phyloP scores from a whole-genome alignment of 805 yeast species.

The Yarrowia deformans region DNA sequence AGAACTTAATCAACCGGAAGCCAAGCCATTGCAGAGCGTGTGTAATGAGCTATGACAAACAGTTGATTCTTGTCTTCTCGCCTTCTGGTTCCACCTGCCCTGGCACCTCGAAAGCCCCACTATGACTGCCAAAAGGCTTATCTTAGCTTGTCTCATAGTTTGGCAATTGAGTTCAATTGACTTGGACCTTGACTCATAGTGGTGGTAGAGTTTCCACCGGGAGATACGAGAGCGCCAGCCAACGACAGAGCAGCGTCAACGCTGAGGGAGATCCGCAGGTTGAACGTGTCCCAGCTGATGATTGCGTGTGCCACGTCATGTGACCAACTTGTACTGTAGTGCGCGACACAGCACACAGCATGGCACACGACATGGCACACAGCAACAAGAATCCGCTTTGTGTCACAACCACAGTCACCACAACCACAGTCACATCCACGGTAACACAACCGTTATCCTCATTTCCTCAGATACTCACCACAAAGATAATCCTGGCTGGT shows the following conservation, averaged over 20 bases:
- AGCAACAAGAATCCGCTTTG: no score
- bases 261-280: no score
- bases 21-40: not conserved
- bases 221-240: not conserved
- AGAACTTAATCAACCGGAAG: not conserved
- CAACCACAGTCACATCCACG: no score
- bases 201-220: constrained; percentile 10
- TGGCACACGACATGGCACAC: no score
- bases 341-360: no score
- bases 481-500: constrained; percentile 39
- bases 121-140: not conserved
- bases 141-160: constrained; percentile 4
- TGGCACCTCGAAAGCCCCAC: not conserved
- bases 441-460: no score
- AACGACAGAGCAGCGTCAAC: no score
- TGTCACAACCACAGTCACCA: no score
- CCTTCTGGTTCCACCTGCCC: not conserved
- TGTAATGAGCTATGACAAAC: not conserved
- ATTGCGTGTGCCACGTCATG: no score
- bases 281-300: no score
- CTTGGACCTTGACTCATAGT: constrained; percentile 14
- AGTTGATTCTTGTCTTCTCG: not conserved
- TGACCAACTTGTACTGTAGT: no score
- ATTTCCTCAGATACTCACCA: constrained; percentile 20
- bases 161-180: constrained; percentile 28